These are phyloP conservation scores for Cladosporium sp. DNA, from an alignment of 2,329 filamentous ascomycete genomes.

Conservation along the genomic window DNA sequence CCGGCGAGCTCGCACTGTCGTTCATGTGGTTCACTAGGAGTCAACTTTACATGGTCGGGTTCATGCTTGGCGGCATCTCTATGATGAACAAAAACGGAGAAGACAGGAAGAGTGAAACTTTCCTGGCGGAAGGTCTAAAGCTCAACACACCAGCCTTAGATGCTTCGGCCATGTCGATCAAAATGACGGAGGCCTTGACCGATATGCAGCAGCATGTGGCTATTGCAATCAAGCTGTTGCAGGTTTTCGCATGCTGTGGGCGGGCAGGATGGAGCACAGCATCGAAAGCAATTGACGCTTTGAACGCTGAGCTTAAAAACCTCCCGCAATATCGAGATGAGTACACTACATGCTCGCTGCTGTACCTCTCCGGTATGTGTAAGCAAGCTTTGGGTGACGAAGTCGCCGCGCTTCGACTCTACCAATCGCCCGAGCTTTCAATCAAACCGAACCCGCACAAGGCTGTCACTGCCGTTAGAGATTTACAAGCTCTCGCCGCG, in stretches of 20 bases:
- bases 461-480: conserved; percentile 32
- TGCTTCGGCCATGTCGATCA: not conserved
- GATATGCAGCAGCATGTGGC: conserved; percentile 3
- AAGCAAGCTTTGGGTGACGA: conserved; percentile 76
- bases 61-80: conserved; percentile 58
- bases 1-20: conserved; percentile 46
- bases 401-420: conserved; percentile 65
- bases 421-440: conserved; percentile 61
- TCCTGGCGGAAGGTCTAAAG: conserved; percentile 58
- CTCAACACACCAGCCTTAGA: conserved; percentile 44
- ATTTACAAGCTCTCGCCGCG: conserved; percentile 49
- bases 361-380: conserved; percentile 73
- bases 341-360: conserved; percentile 43
- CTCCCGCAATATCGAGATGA: conserved; percentile 19
- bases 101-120: conserved; percentile 57
- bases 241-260: conserved; percentile 62
- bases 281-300: conserved; percentile 55
- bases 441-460: conserved; percentile 39
- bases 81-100: conserved; percentile 57
- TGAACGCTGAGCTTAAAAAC: conserved; percentile 43
- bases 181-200: not conserved
- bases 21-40: conserved; percentile 62
- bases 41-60: conserved; percentile 61
- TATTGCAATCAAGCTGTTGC: conserved; percentile 11
- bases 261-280: conserved; percentile 70